Evolutionary conservation across 768 basidiomycete species (phyloP), one percentile per base, ranked within the genome.

Genomic region (Termitomyces bulborhizus): DNA sequence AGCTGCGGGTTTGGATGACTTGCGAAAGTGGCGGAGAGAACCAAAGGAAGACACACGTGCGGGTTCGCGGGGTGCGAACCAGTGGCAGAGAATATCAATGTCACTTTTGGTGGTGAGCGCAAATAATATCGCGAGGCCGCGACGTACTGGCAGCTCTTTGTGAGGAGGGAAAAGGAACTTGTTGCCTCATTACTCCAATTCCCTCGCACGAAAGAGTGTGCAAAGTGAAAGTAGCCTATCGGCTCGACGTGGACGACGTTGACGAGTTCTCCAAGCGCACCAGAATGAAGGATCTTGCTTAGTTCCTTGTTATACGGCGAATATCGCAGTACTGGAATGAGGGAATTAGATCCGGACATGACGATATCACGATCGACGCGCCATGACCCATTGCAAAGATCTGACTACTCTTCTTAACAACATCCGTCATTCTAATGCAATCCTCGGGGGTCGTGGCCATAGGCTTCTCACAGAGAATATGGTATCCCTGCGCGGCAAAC

Each of bases 321-420:
- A 69, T 95, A 95, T 18, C 93, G 82, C 68, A 95, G 71, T 0
- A 95, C 93, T 94, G 56, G 8, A 41, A 41, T 4, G 27, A 40
- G 16, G 27, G 4, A 51, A 52, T 43, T 18, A 44, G 37, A 32
- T 21, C 57, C 9, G 37, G 36, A n/a, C 45, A 31, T 0, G 43
- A n/a, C 36, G 53, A 8, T 9, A 15, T 24, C 13, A 47, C 46
- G 12, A 41, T 34, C 49, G n/a, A 64, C 76, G 53, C 60, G 90
- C 92, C 92, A 62, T 94, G 93, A 1, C 93, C 88, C 77, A 91
- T 83, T 16, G 88, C 93, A 72, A 93, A 94, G 60, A 94, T 85
- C 41, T 82, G 75, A 0, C 81, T 81, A 2, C 85, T 79, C 34
- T 83, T 77, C 68, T 81, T 84, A 31, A 94, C 77, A 0, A 83